Evolutionary conservation across 345 rosid genomes (phyloP).

Genomic region (Populus pruinosa): DNA sequence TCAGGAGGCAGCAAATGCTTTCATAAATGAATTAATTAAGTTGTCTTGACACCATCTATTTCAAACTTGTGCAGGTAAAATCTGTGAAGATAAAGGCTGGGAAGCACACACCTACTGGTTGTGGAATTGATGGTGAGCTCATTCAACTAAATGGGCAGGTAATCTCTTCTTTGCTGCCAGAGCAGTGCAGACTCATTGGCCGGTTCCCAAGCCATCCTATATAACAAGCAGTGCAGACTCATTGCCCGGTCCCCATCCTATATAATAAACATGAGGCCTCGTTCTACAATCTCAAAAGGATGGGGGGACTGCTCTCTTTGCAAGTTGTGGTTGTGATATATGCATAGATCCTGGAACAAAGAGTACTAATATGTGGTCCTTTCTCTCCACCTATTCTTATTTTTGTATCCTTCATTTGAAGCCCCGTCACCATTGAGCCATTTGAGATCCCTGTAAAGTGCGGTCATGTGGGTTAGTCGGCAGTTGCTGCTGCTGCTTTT

Average conservation of each 20-base stretch:
- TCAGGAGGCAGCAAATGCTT: not conserved
- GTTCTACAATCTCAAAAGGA: not conserved
- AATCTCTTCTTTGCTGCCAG: constrained; percentile 74
- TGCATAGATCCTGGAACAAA: constrained; percentile 1
- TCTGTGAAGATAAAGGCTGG: constrained; percentile 84
- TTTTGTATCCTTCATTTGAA: not conserved
- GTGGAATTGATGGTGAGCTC: constrained; percentile 94
- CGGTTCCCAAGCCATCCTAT: constrained; percentile 11
- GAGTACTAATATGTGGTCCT: not conserved
- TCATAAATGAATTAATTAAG: not conserved
- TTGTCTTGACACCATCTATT: constrained; percentile 3
- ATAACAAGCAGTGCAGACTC: too few species aligned
- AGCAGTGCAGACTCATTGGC: constrained; percentile 92
- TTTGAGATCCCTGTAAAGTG: constrained; percentile 25
- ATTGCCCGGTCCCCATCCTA: not conserved
- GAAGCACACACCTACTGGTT: constrained; percentile 71
- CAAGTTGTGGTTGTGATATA: constrained; percentile 4
- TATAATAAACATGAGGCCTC: not conserved
- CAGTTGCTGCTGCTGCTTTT: constrained; percentile 1
- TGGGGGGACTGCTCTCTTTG: not conserved
- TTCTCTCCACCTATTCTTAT: not conserved
- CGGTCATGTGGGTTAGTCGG: constrained; percentile 8
- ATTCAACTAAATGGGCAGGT: constrained; percentile 84
- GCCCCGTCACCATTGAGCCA: constrained; percentile 2
- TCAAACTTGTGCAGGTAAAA: constrained; percentile 57